Evolutionary conservation across 1,139 yeast genomes (phyloP).

Genomic region (Zygosaccharomyces sapae): DNA sequence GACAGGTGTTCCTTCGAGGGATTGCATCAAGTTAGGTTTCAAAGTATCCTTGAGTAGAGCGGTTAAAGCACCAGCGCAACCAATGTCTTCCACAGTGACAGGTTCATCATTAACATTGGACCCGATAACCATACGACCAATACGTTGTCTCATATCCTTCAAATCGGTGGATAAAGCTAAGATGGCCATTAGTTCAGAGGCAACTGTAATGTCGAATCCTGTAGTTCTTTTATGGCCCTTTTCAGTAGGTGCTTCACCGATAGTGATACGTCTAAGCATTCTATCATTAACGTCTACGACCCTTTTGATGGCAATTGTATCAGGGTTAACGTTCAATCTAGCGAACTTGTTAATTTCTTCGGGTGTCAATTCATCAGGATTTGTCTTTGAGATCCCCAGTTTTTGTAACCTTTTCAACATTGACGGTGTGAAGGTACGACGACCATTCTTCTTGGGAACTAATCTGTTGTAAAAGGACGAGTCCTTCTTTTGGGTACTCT

Average conservation of each 20-base stretch:
- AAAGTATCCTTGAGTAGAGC: slow-evolving; percentile 77
- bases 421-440: slow-evolving; percentile 59
- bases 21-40: slow-evolving; percentile 81
- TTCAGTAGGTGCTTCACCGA: slow-evolving; percentile 76
- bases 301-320: slow-evolving; percentile 69
- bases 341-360: slow-evolving; percentile 63
- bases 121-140: slow-evolving; percentile 69
- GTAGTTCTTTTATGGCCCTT: slow-evolving; percentile 67
- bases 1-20: slow-evolving; percentile 80
- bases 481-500: slow-evolving; percentile 61
- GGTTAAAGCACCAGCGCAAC: slow-evolving; percentile 77
- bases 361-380: slow-evolving; percentile 64
- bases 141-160: slow-evolving; percentile 63
- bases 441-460: slow-evolving; percentile 67
- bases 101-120: slow-evolving; percentile 59
- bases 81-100: slow-evolving; percentile 72
- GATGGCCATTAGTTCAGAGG: slow-evolving; percentile 79
- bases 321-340: slow-evolving; percentile 66
- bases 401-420: slow-evolving; percentile 61
- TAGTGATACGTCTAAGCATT: slow-evolving; percentile 66
- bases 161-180: slow-evolving; percentile 66
- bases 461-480: slow-evolving; percentile 63
- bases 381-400: slow-evolving; percentile 59
- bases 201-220: slow-evolving; percentile 80
- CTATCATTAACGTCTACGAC: slow-evolving; percentile 81